A percentile compares a stretch with the other conserved stretches of the same genome.
phyloP scores from a whole-genome alignment of 1,284 basidiomycete genomes.

The Ustilago cynodontis region DNA sequence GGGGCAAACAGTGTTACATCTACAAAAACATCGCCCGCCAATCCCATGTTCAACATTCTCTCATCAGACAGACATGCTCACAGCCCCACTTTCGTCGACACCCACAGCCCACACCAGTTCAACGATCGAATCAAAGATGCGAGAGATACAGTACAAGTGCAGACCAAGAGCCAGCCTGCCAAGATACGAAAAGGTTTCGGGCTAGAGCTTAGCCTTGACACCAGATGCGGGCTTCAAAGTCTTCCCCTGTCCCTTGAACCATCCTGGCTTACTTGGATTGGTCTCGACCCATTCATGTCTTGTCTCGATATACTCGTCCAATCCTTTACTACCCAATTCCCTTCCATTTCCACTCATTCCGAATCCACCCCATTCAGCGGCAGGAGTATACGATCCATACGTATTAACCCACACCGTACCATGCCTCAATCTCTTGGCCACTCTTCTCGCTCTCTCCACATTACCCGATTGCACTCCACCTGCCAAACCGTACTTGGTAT shows the following conservation, averaged over 20 bases:
- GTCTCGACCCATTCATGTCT: conserved; percentile 67
- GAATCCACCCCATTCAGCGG: conserved; percentile 69
- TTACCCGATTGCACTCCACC: conserved; percentile 66
- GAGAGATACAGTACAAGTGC: conserved; percentile 8
- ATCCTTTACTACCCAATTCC: conserved; percentile 65
- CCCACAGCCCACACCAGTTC: too few species aligned
- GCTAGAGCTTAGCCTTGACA: conserved; percentile 33
- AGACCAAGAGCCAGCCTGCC: too few species aligned
- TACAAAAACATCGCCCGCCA: background rate
- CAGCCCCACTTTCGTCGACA: too few species aligned
- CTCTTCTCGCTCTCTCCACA: conserved; percentile 53
- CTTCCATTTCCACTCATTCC: conserved; percentile 68
- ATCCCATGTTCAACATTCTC: background rate
- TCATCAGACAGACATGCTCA: too few species aligned
- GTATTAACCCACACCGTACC: conserved; percentile 69
- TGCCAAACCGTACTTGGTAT: conserved; percentile 68
- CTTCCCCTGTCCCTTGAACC: conserved; percentile 63
- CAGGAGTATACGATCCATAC: conserved; percentile 65
- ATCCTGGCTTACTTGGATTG: conserved; percentile 54
- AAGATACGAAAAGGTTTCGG: too few species aligned
- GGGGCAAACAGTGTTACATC: conserved; percentile 14
- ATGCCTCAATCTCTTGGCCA: conserved; percentile 64
- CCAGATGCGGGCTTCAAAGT: conserved; percentile 17
- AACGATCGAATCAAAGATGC: background rate
- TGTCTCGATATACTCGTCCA: conserved; percentile 68